These are phyloP conservation scores for Novymonas esmeraldas DNA, from an alignment of 208 protist species.

Conservation along the genomic window DNA sequence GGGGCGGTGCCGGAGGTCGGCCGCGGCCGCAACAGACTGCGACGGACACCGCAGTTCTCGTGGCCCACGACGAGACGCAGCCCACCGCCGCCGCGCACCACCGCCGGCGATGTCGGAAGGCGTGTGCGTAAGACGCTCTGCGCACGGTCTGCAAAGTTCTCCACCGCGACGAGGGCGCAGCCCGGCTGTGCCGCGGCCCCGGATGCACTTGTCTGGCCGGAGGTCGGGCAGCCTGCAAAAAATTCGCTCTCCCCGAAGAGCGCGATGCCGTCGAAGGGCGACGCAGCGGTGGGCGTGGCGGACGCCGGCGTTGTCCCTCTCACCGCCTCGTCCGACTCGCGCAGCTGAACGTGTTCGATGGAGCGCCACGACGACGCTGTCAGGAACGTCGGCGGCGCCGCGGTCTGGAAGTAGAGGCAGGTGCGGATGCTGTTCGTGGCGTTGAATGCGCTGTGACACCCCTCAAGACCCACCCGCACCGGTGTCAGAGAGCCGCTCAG, in stretches of 20 bases:
- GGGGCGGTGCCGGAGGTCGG: no score
- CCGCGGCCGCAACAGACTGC: conserved; percentile 35
- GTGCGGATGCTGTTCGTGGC: conserved; percentile 85
- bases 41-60: conserved; percentile 85
- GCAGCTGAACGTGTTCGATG: conserved; percentile 64
- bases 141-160: conserved; percentile 79
- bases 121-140: conserved; percentile 65
- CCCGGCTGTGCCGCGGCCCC: background rate
- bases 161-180: conserved; percentile 66
- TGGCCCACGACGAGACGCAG: conserved; percentile 77
- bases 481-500: conserved; percentile 18
- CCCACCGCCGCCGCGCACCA: background rate
- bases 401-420: conserved; percentile 73
- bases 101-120: conserved; percentile 29
- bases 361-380: conserved; percentile 35
- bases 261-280: conserved; percentile 27
- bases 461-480: conserved; percentile 69
- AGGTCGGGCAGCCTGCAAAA: background rate
- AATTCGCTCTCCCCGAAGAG: conserved; percentile 43
- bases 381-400: conserved; percentile 64
- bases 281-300: background rate
- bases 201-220: background rate
- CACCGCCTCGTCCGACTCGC: background rate
- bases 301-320: no score
- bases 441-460: conserved; percentile 86